These are phyloP conservation scores for Clavispora asparagi DNA, from an alignment of 805 yeast species.

Conservation along the genomic window DNA sequence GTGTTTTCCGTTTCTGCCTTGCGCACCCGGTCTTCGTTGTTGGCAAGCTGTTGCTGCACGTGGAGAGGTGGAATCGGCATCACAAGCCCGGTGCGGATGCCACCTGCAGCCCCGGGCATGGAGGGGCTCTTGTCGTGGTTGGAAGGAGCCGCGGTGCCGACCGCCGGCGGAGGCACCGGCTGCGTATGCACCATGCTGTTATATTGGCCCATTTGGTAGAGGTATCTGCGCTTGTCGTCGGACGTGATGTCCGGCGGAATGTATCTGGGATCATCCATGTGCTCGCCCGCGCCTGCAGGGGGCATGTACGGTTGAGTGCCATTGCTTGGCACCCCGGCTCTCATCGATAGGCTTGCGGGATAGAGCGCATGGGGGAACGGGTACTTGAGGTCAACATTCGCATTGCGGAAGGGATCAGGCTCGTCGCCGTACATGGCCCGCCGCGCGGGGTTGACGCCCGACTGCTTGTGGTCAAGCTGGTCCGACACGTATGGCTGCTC, in stretches of 20 bases:
- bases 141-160: not conserved
- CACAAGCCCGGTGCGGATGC: constrained; percentile 13
- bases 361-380: constrained; percentile 12
- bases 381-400: constrained; percentile 8
- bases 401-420: constrained; percentile 9
- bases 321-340: constrained; percentile 1
- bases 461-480: constrained; percentile 7
- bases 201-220: constrained; percentile 1
- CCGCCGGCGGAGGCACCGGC: constrained; percentile 5
- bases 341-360: constrained; percentile 8
- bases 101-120: not conserved
- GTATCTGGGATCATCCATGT: constrained; percentile 11
- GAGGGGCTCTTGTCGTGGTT: not conserved
- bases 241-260: constrained; percentile 10
- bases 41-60: constrained; percentile 35
- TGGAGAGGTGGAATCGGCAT: constrained; percentile 40
- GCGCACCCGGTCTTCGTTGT: constrained; percentile 7
- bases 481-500: constrained; percentile 13
- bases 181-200: not conserved
- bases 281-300: constrained; percentile 4
- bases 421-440: constrained; percentile 11
- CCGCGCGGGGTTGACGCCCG: constrained; percentile 8
- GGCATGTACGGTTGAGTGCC: not conserved
- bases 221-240: constrained; percentile 12
- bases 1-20: constrained; percentile 5